Base-by-base conservation (phyloP, 2,329 filamentous ascomycete genomes). In the Fusarium compactum region DNA sequence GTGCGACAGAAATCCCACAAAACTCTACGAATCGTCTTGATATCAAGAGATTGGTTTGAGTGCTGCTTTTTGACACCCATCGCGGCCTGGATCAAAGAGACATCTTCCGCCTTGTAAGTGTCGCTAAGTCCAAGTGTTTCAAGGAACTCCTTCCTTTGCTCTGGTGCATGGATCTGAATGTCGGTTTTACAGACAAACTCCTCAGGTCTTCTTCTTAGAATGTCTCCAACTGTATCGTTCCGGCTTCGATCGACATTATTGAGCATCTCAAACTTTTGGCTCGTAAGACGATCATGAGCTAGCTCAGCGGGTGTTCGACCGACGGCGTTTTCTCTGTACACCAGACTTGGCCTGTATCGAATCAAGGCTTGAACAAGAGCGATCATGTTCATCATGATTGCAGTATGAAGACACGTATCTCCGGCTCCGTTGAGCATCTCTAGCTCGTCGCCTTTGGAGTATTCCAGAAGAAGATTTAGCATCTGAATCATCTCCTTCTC, bases 261-360 rank as follows among this genome's bases (percentile, higher is more conserved):
- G 11, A 76, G 77, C 20, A 69, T 68, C 32, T 62, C 51, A n/a
- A 84, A 78, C 45, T 79, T 78, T 10, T 76, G 73, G 10, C 80
- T 78, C 4, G 87, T 80, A 64, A 85, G 85, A 2, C 79, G 78
- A 55, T 92, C 89, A 53, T 87, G 82, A 0, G 90, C 88, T 51
- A 92, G 80, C 72, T 96, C 92, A 29, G 86, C 84, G 0, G 93
- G 91, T 0, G 92, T 96, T 18, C 87, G 85, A 3, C 93, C 93
- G 0, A 92, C 92, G 0, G 92, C 88, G 71, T 95, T 95, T 77
- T 96, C 93, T 24, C 90, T 87, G 71, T 87, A 85, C 1, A 94
- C 80, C 3, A 94, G 82, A 27, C 84, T 82, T 0, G 90, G 87
- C 20, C 87, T 83, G 69, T 82, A 82, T 12, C 86, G 80, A 14